phyloP scores from a whole-genome alignment of 768 basidiomycete genomes.

The Boletus sp. region DNA sequence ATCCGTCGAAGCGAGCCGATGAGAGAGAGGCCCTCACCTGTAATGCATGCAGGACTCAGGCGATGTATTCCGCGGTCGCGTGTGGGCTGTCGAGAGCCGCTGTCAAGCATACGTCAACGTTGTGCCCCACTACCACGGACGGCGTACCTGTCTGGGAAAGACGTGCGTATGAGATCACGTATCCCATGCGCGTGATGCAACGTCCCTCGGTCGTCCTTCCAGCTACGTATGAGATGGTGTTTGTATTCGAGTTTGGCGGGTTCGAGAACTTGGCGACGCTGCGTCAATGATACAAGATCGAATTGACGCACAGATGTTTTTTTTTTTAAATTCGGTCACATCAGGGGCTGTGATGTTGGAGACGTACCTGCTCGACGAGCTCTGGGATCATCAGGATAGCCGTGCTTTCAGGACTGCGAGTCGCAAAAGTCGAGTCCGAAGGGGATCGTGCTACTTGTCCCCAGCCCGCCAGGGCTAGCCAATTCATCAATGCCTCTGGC shows the following conservation, averaged over 20 bases:
- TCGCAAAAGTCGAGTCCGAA: slow-evolving; percentile 18
- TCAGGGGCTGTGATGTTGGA: background rate
- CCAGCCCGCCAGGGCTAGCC: slow-evolving; percentile 95
- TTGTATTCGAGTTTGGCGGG: slow-evolving; percentile 80
- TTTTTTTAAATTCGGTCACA: background rate
- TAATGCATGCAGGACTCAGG: slow-evolving; percentile 58
- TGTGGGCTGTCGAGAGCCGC: slow-evolving; percentile 36
- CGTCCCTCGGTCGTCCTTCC: slow-evolving; percentile 51
- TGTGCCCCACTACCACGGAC: background rate
- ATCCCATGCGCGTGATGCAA: slow-evolving; percentile 53
- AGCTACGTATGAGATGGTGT: slow-evolving; percentile 66
- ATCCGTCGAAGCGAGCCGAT: background rate
- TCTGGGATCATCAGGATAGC: slow-evolving; percentile 56
- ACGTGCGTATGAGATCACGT: slow-evolving; percentile 48
- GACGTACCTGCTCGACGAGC: slow-evolving; percentile 61
- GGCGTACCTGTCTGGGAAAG: slow-evolving; percentile 58
- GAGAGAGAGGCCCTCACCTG: slow-evolving; percentile 41
- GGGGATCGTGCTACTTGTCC: slow-evolving; percentile 50
- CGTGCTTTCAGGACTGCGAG: slow-evolving; percentile 63
- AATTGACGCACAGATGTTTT: slow-evolving; percentile 49
- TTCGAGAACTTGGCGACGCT: slow-evolving; percentile 81
- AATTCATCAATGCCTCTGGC: slow-evolving; percentile 84
- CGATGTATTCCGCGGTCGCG: slow-evolving; percentile 57
- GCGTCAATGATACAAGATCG: slow-evolving; percentile 72
- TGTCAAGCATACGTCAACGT: background rate